Evolutionary conservation across 345 rosid species (phyloP).

Genomic region (Cardamine chenopodiifolia): DNA sequence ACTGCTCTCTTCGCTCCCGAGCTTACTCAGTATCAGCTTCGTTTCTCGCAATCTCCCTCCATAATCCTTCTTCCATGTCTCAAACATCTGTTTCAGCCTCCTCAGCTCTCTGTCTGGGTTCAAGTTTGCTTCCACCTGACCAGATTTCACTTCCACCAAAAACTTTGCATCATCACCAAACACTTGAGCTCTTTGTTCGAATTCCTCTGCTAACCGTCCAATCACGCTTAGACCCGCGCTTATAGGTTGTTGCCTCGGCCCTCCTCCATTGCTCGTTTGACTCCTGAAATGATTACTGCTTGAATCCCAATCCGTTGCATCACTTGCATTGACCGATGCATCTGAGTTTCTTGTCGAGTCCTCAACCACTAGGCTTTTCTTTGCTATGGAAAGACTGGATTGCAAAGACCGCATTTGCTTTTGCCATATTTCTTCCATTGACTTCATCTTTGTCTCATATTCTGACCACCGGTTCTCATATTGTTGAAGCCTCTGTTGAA

Average conservation of each 20-base stretch:
- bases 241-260: constrained; percentile 64
- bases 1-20: constrained; percentile 76
- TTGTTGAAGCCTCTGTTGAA: constrained; percentile 91
- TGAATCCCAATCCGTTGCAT: constrained; percentile 78
- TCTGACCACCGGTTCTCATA: constrained; percentile 97
- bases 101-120: constrained; percentile 85
- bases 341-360: constrained; percentile 88
- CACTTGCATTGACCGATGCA: constrained; percentile 83
- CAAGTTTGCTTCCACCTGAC: constrained; percentile 93
- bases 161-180: constrained; percentile 96
- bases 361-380: constrained; percentile 88
- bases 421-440: constrained; percentile 99
- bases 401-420: constrained; percentile 97
- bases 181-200: constrained; percentile 94
- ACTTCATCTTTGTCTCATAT: constrained; percentile 92
- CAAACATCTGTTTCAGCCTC: constrained; percentile 93
- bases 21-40: constrained; percentile 79
- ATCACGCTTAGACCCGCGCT: constrained; percentile 85
- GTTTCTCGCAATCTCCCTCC: constrained; percentile 82
- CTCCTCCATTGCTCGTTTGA: constrained; percentile 69
- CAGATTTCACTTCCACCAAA: constrained; percentile 95
- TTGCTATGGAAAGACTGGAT: constrained; percentile 95
- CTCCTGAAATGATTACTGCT: constrained; percentile 56
- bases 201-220: constrained; percentile 87
- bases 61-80: constrained; percentile 97